A percentile compares a stretch with the other conserved stretches of the same genome.
Conservation (phyloP, 2,329 filamentous ascomycete genomes). For the Cercospora canescens region DNA sequence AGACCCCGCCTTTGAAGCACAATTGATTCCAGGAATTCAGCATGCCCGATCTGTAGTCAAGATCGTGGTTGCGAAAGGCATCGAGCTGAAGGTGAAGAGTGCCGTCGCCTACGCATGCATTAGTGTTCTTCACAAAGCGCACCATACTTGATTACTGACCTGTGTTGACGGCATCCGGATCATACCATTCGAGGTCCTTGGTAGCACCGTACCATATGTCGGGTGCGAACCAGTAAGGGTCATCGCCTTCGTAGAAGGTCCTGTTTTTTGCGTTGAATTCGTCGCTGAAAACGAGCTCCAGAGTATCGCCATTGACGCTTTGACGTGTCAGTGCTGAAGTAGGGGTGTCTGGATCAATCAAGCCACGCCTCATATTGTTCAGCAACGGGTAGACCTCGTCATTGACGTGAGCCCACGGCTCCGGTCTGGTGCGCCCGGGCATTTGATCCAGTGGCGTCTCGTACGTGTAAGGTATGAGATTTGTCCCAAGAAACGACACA, state of each 20-base stretch:
- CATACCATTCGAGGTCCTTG: conserved; percentile 53
- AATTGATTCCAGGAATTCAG: conserved; percentile 55
- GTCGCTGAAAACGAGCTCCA: conserved; percentile 57
- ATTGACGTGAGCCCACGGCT: conserved; percentile 51
- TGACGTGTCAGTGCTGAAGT: conserved; percentile 45
- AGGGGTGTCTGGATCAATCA: conserved; percentile 57
- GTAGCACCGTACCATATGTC: conserved; percentile 59
- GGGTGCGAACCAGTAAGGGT: conserved; percentile 55
- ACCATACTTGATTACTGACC: conserved; percentile 21
- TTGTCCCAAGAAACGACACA: conserved; percentile 46
- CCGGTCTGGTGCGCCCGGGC: conserved; percentile 31
- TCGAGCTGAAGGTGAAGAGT: conserved; percentile 63
- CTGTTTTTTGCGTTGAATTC: conserved; percentile 56
- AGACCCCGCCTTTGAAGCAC: conserved; percentile 56
- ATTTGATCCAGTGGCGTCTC: conserved; percentile 44
- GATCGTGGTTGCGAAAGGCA: conserved; percentile 62
- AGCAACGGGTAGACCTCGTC: conserved; percentile 49
- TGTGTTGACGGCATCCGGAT: conserved; percentile 55
- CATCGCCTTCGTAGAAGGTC: conserved; percentile 59
- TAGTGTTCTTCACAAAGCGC: neutral
- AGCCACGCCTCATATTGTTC: conserved; percentile 47
- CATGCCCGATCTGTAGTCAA: conserved; percentile 53
- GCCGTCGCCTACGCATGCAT: conserved; percentile 15
- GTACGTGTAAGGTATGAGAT: conserved; percentile 41
- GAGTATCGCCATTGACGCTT: conserved; percentile 47